phyloP scores from a whole-genome alignment of 2,329 filamentous ascomycete species.

The Aspergillus floridensis region DNA sequence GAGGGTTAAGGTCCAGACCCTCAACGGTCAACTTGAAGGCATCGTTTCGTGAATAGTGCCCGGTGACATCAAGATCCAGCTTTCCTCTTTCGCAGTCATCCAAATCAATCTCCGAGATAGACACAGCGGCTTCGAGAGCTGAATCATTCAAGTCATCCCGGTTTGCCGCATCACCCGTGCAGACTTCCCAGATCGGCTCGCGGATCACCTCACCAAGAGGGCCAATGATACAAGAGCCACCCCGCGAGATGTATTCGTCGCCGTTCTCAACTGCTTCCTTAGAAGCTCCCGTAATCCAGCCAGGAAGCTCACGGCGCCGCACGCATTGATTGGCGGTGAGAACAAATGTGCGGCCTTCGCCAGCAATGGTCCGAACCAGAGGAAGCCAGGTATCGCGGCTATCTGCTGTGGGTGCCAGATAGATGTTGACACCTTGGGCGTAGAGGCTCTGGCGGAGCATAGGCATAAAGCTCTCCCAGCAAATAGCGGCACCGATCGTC shows the following conservation, averaged over 20 bases:
- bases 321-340: constrained; percentile 83
- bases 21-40: constrained; percentile 60
- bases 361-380: constrained; percentile 76
- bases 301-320: constrained; percentile 55
- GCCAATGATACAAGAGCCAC: constrained; percentile 78
- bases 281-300: constrained; percentile 50
- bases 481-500: constrained; percentile 82
- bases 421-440: constrained; percentile 85
- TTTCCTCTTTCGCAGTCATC: constrained; percentile 81
- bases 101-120: constrained; percentile 75
- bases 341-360: constrained; percentile 82
- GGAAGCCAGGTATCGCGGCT: constrained; percentile 76
- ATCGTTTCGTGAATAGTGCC: constrained; percentile 77
- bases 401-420: constrained; percentile 87
- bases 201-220: constrained; percentile 76
- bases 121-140: constrained; percentile 47
- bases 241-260: constrained; percentile 33
- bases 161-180: constrained; percentile 35
- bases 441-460: constrained; percentile 80
- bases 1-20: constrained; percentile 59
- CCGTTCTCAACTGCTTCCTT: constrained; percentile 11
- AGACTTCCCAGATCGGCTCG: constrained; percentile 75
- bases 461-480: constrained; percentile 98
- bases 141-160: constrained; percentile 52
- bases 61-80: constrained; percentile 78